Evolutionary conservation across 148 eudicot species (phyloP).

Genomic region (Oxyria digyna): DNA sequence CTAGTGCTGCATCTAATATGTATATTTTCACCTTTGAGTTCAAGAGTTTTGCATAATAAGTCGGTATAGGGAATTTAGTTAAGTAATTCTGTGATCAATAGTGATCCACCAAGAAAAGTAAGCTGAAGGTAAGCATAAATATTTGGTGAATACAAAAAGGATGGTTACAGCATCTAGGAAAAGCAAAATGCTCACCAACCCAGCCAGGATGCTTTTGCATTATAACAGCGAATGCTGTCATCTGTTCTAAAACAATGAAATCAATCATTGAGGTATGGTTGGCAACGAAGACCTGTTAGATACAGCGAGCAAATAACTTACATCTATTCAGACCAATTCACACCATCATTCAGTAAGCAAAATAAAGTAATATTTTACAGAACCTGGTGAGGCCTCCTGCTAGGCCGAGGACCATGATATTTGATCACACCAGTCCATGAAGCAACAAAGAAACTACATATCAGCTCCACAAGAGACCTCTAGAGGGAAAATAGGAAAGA

Average conservation of each 20-base stretch:
- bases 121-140: too few relatives aligned
- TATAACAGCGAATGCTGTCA: constrained; percentile 99
- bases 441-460: constrained; percentile 96
- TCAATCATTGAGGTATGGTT: constrained; percentile 99
- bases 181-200: constrained; percentile 66
- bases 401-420: constrained; percentile 96
- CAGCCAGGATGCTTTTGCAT: constrained; percentile 99
- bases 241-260: constrained; percentile 90
- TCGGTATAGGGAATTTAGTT: neutral
- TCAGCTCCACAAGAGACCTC: constrained; percentile 89
- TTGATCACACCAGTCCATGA: constrained; percentile 99
- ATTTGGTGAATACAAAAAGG: too few relatives aligned
- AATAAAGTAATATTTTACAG: neutral
- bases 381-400: constrained; percentile 91
- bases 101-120: too few relatives aligned
- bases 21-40: neutral
- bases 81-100: too few relatives aligned
- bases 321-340: neutral
- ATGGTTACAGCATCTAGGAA: neutral
- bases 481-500: constrained; percentile 13
- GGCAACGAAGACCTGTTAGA: constrained; percentile 80
- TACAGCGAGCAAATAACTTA: neutral
- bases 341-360: neutral
- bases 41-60: neutral
- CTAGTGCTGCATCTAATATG: neutral